Base-by-base conservation (phyloP, 2,329 filamentous ascomycete species). In the Sordariomycetes sp. region DNA sequence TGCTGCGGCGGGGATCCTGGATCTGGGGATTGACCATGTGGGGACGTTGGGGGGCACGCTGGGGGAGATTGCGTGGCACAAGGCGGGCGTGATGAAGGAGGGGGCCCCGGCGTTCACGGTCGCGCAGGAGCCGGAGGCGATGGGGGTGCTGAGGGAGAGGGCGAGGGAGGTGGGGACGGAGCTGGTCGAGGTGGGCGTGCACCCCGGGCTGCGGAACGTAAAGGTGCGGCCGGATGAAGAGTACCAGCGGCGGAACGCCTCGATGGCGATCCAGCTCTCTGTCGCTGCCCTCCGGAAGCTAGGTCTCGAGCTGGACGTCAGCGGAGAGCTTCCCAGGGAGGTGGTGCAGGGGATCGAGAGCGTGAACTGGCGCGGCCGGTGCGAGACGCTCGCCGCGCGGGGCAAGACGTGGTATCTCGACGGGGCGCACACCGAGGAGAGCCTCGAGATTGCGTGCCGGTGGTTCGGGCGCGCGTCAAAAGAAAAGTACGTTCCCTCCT, bases 371-470 rank as follows among this genome's bases (percentile, higher is more conserved):
- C 81, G 90, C 48, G 94, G 93, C 3, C 81, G 94, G 53, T 97
- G 92, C 67, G 82, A 87, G 63, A 73, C 79, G 48, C 57, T 46
- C 1, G 22, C 16, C 2, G 63, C 71, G 3, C 80, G 83, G 61
- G 76, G 75, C 2, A 75, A 96, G 5, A 79, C 78, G 18, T 99
- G 93, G 92, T 88, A 92, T 67, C 82, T 99, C 22, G 94, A 99
- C 67, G 92, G 94, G 10, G 94, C 91, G 2, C 94, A 99, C 71
- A 99, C 93, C 0, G 78, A 88, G 3, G 93, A 97, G 68, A 97
- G 91, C 68, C 86, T 99, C 58, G 82, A 87, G 62, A 81, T 90
- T 63, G 90, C 90, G 4, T 86, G 86, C 0, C 81, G 82, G 61
- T 97, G 92, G 92, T 97, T 96, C 67, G 81, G 83, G 1, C 70